phyloP scores from a whole-genome alignment of 768 basidiomycete genomes.

The Naganishia antarctica region DNA sequence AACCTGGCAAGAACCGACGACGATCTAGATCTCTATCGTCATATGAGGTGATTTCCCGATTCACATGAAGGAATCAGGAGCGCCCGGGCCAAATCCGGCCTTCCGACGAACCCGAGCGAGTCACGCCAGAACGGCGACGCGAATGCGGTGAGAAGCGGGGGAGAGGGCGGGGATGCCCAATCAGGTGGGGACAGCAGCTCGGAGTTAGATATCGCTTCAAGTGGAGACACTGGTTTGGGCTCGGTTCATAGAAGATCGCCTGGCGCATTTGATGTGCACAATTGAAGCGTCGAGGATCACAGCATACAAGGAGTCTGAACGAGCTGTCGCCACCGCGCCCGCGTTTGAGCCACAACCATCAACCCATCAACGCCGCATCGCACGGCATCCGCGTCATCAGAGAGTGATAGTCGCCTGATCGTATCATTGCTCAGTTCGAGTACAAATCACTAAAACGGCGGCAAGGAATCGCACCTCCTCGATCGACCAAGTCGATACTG shows the following conservation, averaged over 20 bases:
- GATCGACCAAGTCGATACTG: too few relatives aligned
- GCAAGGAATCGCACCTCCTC: too few relatives aligned
- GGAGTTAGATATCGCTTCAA: constrained; percentile 15
- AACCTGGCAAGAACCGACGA: too few relatives aligned
- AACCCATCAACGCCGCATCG: neutral
- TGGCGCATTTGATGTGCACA: too few relatives aligned
- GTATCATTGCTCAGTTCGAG: neutral
- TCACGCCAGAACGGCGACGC: neutral
- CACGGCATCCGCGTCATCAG: constrained; percentile 19
- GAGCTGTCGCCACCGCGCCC: neutral
- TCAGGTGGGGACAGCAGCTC: neutral
- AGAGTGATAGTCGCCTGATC: neutral
- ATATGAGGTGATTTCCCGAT: too few relatives aligned
- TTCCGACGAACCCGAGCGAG: neutral
- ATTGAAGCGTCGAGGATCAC: neutral
- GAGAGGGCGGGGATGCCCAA: constrained; percentile 10
- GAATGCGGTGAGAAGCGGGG: neutral
- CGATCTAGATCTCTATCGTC: too few relatives aligned
- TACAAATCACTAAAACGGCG: too few relatives aligned
- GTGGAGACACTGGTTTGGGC: too few relatives aligned
- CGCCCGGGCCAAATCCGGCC: neutral
- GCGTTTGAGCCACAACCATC: neutral
- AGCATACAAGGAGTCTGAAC: neutral
- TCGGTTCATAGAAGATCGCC: too few relatives aligned
- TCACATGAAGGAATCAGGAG: neutral